Conservation (phyloP, 148 eudicot species). For the Rheum nobile region DNA sequence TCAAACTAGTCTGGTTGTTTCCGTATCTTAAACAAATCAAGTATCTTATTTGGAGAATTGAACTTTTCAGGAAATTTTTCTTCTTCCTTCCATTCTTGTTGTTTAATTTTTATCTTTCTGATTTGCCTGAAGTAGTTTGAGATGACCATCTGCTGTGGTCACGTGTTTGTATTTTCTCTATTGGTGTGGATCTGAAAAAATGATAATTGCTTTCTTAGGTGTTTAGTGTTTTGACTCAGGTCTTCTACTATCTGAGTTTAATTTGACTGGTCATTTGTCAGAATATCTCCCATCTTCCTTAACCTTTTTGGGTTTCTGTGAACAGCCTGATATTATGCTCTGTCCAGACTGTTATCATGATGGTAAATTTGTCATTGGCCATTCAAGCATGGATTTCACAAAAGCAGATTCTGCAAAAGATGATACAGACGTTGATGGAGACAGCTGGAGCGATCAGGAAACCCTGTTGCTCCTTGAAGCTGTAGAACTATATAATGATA, state of each 20-base stretch:
- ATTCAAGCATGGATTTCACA: slow-evolving; percentile 74
- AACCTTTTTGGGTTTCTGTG: slow-evolving; percentile 9
- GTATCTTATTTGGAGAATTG: not conserved
- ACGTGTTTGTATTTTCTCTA: not conserved
- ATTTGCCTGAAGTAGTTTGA: not conserved
- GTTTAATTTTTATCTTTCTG: not conserved
- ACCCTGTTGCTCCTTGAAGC: slow-evolving; percentile 83
- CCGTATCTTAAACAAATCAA: not conserved
- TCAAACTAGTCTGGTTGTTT: not conserved
- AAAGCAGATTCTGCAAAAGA: slow-evolving; percentile 50
- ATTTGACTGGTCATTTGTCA: not conserved
- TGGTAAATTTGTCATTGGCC: slow-evolving; percentile 75
- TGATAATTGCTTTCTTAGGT: not conserved
- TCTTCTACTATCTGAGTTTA: not conserved
- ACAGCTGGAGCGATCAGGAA: slow-evolving; percentile 88
- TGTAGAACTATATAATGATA: slow-evolving; percentile 56
- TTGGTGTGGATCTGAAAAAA: not conserved
- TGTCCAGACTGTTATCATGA: slow-evolving; percentile 80
- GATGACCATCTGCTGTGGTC: not conserved
- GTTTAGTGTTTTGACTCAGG: not conserved
- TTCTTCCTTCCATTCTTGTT: not conserved
- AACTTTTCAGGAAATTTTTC: not conserved
- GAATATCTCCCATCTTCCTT: not conserved
- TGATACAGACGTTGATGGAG: slow-evolving; percentile 67
- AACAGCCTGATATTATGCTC: slow-evolving; percentile 60